A percentile compares a stretch with the other conserved stretches of the same genome.
These are phyloP conservation scores for Mucuna pruriens DNA, from an alignment of 306 rosid genomes.

Conservation along the genomic window DNA sequence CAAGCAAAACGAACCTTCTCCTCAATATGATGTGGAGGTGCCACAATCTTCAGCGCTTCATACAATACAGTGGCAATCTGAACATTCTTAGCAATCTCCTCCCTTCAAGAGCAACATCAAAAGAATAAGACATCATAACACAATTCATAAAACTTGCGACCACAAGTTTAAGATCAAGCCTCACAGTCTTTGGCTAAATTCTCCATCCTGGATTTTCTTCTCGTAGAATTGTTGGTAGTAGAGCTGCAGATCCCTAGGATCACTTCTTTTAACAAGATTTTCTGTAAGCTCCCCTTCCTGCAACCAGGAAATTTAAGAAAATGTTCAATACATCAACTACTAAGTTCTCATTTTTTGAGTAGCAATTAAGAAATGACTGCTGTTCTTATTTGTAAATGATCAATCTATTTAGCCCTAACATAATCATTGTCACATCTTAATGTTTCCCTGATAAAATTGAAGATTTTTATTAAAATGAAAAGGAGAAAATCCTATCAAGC, in stretches of 20 bases:
- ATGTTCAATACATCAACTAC: slow-evolving; percentile 3
- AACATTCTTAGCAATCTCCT: slow-evolving; percentile 83
- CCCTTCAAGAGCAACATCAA: slow-evolving; percentile 61
- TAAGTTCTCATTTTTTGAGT: not conserved
- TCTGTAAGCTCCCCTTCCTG: slow-evolving; percentile 70
- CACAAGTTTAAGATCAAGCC: slow-evolving; percentile 52
- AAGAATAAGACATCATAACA: slow-evolving; percentile 31
- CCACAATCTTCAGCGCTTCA: slow-evolving; percentile 76
- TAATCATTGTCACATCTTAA: not conserved
- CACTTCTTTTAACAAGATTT: slow-evolving; percentile 42
- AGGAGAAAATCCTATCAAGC: not conserved
- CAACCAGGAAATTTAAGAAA: slow-evolving; percentile 31
- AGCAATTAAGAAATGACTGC: slow-evolving; percentile 13
- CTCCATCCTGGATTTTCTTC: slow-evolving; percentile 62
- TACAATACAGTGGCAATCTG: slow-evolving; percentile 82
- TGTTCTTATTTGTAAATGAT: slow-evolving; percentile 1
- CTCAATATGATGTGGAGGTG: slow-evolving; percentile 46
- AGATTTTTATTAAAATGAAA: not conserved
- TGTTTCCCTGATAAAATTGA: not conserved
- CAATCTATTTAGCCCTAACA: not conserved
- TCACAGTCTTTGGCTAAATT: slow-evolving; percentile 77
- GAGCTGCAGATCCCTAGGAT: slow-evolving; percentile 60
- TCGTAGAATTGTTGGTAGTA: slow-evolving; percentile 74
- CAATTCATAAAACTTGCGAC: slow-evolving; percentile 30
- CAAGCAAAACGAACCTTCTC: slow-evolving; percentile 56